Conservation (phyloP, 306 rosid species). For the Oemleria cerasiformis region DNA sequence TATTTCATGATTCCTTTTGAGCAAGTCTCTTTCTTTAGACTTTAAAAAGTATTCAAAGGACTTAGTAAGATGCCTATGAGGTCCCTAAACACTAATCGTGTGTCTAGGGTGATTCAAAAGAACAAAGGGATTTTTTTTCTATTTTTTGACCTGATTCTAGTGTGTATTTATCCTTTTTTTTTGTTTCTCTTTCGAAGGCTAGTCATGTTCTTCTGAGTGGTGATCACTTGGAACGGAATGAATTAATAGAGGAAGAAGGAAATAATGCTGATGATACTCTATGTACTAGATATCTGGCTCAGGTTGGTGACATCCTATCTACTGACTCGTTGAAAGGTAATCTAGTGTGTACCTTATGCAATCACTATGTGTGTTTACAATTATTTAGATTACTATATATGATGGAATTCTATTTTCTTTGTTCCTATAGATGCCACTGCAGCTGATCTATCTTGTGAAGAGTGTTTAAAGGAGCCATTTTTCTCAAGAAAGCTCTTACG, state of each 20-base stretch:
- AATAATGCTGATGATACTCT: constrained; percentile 44
- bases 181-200: constrained; percentile 53
- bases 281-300: constrained; percentile 62
- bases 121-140: constrained; percentile 19
- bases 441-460: constrained; percentile 49
- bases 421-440: constrained; percentile 38
- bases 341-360: constrained; percentile 11
- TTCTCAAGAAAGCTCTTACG: constrained; percentile 73
- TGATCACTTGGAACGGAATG: constrained; percentile 64
- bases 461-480: constrained; percentile 65
- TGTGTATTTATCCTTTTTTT: constrained; percentile 18
- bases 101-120: not conserved
- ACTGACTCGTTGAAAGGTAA: constrained; percentile 55
- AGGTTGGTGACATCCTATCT: constrained; percentile 50
- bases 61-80: not conserved
- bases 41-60: not conserved
- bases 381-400: not conserved
- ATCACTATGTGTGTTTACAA: not conserved
- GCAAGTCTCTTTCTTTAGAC: not conserved
- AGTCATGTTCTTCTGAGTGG: constrained; percentile 58
- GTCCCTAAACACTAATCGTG: not conserved
- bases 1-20: not conserved
- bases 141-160: constrained; percentile 16
- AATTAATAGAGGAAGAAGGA: constrained; percentile 67
- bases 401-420: constrained; percentile 18